Base-by-base conservation (phyloP, 768 basidiomycete genomes). In the Crassisporium funariophilum region DNA sequence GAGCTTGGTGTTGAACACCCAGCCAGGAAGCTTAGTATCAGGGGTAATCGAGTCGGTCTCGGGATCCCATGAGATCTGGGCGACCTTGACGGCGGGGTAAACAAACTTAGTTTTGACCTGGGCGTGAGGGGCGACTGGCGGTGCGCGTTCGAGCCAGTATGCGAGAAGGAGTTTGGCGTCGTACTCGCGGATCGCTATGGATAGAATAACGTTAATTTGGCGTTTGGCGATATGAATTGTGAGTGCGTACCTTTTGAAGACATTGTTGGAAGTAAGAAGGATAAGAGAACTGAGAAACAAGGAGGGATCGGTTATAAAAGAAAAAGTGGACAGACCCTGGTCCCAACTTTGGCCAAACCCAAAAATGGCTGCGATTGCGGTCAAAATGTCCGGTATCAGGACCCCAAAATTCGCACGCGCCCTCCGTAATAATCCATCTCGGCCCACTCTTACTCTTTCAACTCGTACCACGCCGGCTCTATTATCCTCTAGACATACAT, bases 151-250 rank as follows among this genome's bases (percentile, higher is more conserved):
- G 54, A 98, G 86, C 94, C 94, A 98, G 79, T 98, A 97, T 29
- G 94, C 91, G 22, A 98, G 78, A 55, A 98, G 81, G 58, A 98
- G 90, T 78, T 98, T 99, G 57, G 95, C 95, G 67, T 99, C 95
- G 79, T 93, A 98, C 79, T 98, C 94, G 65, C 91, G 88, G 75
- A 98, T 95, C 58, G 76, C 76, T 76, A 53, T 20, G 38, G n/a
- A 33, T 15, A 35, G 31, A 45, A 34, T n/a, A 31, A 31, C 41
- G 23, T 46, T 35, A 52, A 46, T 22, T 41, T 40, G 15, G 37
- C 45, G 42, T 44, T 44, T 37, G 38, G 33, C 22, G 33, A 4
- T 36, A 37, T 15, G 36, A 15, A 44, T 43, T 24, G 37, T 27
- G 23, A 41, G 46, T 20, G 42, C 61, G 35, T 33, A 73, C 72